Conservation (phyloP, 306 rosid genomes). For the Pyrus bretschneideri region DNA sequence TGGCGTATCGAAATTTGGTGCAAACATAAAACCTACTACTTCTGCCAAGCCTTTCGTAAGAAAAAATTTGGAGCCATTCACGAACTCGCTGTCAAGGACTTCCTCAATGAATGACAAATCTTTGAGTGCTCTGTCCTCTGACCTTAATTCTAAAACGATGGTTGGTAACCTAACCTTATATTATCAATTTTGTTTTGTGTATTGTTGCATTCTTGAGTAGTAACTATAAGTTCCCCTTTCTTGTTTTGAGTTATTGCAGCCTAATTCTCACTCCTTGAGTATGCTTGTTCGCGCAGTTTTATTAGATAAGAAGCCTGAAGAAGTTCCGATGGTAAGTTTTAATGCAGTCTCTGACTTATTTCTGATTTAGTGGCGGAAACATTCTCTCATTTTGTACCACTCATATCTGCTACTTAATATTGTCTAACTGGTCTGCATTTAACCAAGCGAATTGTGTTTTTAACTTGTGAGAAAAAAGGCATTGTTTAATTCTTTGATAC, state of each 20-base stretch:
- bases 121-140: constrained; percentile 24
- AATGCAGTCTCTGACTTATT: constrained; percentile 3
- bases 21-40: constrained; percentile 50
- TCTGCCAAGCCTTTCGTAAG: constrained; percentile 58
- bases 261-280: constrained; percentile 53
- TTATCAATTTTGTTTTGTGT: constrained; percentile 1
- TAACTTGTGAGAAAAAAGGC: neutral
- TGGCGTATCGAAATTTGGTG: constrained; percentile 90
- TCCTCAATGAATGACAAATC: constrained; percentile 62
- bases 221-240: neutral
- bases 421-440: neutral
- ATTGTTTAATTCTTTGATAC: neutral
- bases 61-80: constrained; percentile 82
- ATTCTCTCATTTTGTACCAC: neutral
- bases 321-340: constrained; percentile 67
- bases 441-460: neutral
- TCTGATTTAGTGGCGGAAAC: neutral
- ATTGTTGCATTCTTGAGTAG: constrained; percentile 12
- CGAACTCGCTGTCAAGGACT: constrained; percentile 63
- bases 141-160: constrained; percentile 68
- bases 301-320: constrained; percentile 85
- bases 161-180: constrained; percentile 51
- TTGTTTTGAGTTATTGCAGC: constrained; percentile 31
- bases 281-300: constrained; percentile 67
- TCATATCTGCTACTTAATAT: neutral